A percentile compares a stretch with the other conserved stretches of the same genome.
These are phyloP conservation scores for Zhuliangozyma blackwelliae DNA, from an alignment of 1,139 yeast genomes.

Conservation along the genomic window DNA sequence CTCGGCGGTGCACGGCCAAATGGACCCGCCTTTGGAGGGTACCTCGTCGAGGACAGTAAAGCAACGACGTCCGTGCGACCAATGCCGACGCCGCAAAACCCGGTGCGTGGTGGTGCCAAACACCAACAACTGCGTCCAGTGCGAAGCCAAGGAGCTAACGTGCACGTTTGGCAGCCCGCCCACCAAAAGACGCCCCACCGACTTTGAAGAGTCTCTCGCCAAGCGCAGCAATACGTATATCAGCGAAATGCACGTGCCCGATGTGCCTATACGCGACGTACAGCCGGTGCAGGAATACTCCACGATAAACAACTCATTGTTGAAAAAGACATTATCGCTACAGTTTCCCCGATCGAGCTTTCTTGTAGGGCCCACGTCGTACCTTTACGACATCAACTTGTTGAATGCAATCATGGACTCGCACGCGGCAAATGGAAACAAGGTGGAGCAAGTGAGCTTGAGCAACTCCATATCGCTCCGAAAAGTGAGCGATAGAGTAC, in stretches of 20 bases:
- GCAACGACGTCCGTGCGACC: slow-evolving; percentile 50
- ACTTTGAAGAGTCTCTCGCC: slow-evolving; percentile 6
- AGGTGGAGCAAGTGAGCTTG: slow-evolving; percentile 63
- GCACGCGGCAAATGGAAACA: slow-evolving; percentile 16
- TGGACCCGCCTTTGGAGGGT: too few species aligned
- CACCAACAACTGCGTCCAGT: slow-evolving; percentile 57
- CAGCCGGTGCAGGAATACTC: slow-evolving; percentile 56
- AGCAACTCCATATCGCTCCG: slow-evolving; percentile 56
- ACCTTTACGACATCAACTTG: slow-evolving; percentile 55
- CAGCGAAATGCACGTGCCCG: slow-evolving; percentile 36
- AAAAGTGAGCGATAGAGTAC: slow-evolving; percentile 62
- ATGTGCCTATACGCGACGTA: slow-evolving; percentile 50
- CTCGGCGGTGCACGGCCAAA: too few species aligned
- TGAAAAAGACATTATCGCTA: slow-evolving; percentile 42
- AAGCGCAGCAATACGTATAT: slow-evolving; percentile 6
- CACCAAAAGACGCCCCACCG: slow-evolving; percentile 13
- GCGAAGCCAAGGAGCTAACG: slow-evolving; percentile 62
- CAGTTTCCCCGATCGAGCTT: slow-evolving; percentile 77
- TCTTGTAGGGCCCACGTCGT: slow-evolving; percentile 71
- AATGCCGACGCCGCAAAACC: slow-evolving; percentile 61
- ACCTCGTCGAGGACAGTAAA: too few species aligned
- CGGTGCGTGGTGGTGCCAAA: slow-evolving; percentile 62
- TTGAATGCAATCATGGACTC: slow-evolving; percentile 51
- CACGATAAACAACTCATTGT: slow-evolving; percentile 43
- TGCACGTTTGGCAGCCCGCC: slow-evolving; percentile 44